These are phyloP conservation scores for Erythrobasidium hasegawianum DNA, from an alignment of 1,284 basidiomycete genomes.

Conservation along the genomic window DNA sequence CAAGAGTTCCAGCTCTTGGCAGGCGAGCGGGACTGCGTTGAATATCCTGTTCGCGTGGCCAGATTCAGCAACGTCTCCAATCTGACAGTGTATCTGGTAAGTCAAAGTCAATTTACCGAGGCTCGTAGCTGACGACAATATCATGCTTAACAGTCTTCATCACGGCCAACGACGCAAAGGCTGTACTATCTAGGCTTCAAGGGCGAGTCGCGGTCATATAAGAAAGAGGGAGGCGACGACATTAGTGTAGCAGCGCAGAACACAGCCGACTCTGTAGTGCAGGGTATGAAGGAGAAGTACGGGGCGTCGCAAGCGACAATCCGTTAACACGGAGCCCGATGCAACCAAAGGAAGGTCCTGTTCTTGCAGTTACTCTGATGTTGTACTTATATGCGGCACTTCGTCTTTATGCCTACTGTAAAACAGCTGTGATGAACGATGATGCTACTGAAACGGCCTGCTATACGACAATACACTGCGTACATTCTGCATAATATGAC, in stretches of 20 bases:
- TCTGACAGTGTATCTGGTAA: slow-evolving; percentile 25
- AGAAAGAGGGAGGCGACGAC: slow-evolving; percentile 31
- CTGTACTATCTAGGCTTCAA: slow-evolving; percentile 36
- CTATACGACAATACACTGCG: neutral
- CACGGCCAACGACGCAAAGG: slow-evolving; percentile 16
- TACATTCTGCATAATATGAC: neutral
- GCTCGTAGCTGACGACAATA: neutral
- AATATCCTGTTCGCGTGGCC: slow-evolving; percentile 33
- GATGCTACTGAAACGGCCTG: neutral
- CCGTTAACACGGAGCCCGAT: slow-evolving; percentile 2
- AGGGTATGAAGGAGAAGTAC: slow-evolving; percentile 31
- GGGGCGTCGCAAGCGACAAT: slow-evolving; percentile 15
- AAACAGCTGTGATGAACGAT: neutral
- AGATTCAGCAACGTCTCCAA: slow-evolving; percentile 26
- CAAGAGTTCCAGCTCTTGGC: slow-evolving; percentile 30
- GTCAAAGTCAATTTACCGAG: neutral
- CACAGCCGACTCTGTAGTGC: slow-evolving; percentile 15
- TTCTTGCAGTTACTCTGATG: too few species aligned
- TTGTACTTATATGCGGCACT: too few species aligned
- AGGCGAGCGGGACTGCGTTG: slow-evolving; percentile 22
- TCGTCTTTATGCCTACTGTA: too few species aligned
- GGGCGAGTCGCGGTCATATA: slow-evolving; percentile 26
- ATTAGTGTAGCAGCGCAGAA: slow-evolving; percentile 29
- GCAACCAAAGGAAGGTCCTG: too few species aligned
- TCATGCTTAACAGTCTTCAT: slow-evolving; percentile 16